A percentile compares a stretch with the other conserved stretches of the same genome.
Evolutionary conservation across 129 eudicot species (phyloP).

Genomic region (Arctium lappa): DNA sequence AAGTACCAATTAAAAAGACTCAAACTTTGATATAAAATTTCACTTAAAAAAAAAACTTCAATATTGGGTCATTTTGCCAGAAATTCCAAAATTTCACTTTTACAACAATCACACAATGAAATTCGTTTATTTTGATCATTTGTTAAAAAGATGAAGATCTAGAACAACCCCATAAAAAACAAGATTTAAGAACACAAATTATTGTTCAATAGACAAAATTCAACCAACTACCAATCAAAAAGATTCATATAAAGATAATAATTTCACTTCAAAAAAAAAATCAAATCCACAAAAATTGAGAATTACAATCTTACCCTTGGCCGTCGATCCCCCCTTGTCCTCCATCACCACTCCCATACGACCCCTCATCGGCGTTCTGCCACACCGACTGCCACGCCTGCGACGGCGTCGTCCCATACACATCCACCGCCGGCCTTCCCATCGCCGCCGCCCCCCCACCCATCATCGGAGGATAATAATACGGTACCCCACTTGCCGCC

Average conservation of each 20-base stretch:
- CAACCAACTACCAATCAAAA: background rate
- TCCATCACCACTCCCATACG: constrained; percentile 55
- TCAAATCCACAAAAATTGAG: background rate
- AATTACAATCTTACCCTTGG: constrained; percentile 38
- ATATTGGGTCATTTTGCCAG: no score
- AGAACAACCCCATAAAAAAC: background rate
- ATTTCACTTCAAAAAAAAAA: background rate
- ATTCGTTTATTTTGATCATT: background rate
- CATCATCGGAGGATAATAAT: constrained; percentile 62
- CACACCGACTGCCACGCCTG: constrained; percentile 91
- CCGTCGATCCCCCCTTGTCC: constrained; percentile 55
- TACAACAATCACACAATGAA: no score
- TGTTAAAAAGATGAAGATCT: background rate
- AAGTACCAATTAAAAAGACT: background rate
- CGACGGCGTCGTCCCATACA: constrained; percentile 62
- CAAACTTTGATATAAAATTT: background rate
- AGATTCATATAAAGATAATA: background rate
- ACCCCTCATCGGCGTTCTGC: constrained; percentile 71
- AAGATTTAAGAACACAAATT: background rate
- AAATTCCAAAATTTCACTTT: no score
- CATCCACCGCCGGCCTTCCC: constrained; percentile 55
- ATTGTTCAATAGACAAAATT: background rate
- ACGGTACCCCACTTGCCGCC: constrained; percentile 65
- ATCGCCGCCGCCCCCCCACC: constrained; percentile 38
- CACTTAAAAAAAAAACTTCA: no score